phyloP scores from a whole-genome alignment of 2,329 filamentous ascomycete genomes.

The Magnaporthiopsis incrustans region DNA sequence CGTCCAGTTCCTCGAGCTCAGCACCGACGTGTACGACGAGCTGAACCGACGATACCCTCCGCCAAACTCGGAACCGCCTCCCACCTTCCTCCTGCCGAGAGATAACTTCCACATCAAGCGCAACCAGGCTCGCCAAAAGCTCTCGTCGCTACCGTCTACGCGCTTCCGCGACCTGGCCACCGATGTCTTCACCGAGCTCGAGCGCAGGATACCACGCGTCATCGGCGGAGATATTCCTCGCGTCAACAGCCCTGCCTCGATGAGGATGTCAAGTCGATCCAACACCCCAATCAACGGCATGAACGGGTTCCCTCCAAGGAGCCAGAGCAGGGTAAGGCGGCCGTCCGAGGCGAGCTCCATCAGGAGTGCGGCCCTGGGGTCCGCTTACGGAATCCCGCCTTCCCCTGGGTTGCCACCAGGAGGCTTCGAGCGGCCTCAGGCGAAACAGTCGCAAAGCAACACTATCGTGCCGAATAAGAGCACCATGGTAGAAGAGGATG shows the following conservation, averaged over 20 bases:
- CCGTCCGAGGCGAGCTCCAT: slow-evolving; percentile 58
- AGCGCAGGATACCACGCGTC: slow-evolving; percentile 81
- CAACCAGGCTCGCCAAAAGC: slow-evolving; percentile 93
- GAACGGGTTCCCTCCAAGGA: slow-evolving; percentile 37
- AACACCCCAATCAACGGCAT: slow-evolving; percentile 55
- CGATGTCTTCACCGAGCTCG: slow-evolving; percentile 92
- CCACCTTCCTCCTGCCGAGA: slow-evolving; percentile 73
- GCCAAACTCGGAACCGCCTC: slow-evolving; percentile 41
- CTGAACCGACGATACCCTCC: slow-evolving; percentile 63
- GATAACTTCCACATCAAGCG: slow-evolving; percentile 90
- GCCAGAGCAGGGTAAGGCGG: slow-evolving; percentile 44
- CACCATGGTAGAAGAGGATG: slow-evolving; percentile 93
- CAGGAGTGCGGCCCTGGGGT: slow-evolving; percentile 18
- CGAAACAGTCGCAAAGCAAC: slow-evolving; percentile 88
- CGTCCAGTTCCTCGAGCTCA: slow-evolving; percentile 94
- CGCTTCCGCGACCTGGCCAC: slow-evolving; percentile 88
- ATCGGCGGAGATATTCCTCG: slow-evolving; percentile 60
- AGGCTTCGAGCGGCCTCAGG: slow-evolving; percentile 67
- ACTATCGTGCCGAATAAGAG: slow-evolving; percentile 97
- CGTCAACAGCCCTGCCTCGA: slow-evolving; percentile 58
- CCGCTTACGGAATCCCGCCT: slow-evolving; percentile 36
- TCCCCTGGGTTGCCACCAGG: slow-evolving; percentile 52
- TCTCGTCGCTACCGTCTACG: slow-evolving; percentile 79
- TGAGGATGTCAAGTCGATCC: slow-evolving; percentile 52
- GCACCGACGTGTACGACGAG: slow-evolving; percentile 96